Evolutionary conservation across 768 basidiomycete species (phyloP), one percentile per base, ranked within the genome.

Genomic region (Rhizopogon salebrosus): DNA sequence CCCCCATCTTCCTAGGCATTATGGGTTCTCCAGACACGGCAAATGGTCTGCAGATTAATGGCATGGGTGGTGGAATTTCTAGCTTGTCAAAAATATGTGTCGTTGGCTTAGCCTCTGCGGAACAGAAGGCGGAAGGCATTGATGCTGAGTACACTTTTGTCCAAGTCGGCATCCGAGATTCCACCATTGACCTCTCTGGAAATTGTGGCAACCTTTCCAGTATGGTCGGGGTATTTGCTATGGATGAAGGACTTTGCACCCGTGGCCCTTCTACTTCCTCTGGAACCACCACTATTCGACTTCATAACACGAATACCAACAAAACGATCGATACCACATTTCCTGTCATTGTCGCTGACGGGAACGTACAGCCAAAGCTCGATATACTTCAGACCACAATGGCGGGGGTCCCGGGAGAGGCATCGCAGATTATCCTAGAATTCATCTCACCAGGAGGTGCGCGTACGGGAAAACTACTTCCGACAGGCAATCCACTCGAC

Each of bases 11-110:
- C 57, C 75, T 84, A 8, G 79, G 83, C 0, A 77, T 88, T 13
- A 89, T 90, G 87, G 89, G 88, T n/a, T 89, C 87, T 3, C 89
- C 89, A 0, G 89, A 92, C 60, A 74, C 82, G 2, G 71, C 77
- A 51, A 70, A 87, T 58, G 80, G 79, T 1, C 72, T 86, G 14
- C 89, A 92, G 66, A 72, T 90, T 13, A 83, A 92, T 57, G 89
- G 89, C 10, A 87, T 90, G 85, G 89, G 89, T 8, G 87, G 89
- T 6, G 89, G 89, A 3, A 70, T 87, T 8, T 85, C 84, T 14
- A 87, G 84, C 52, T 74, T 88, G 6, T 87, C 85, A 34, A 92
- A 92, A 62, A 79, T 89, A 14, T 81, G 80, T 58, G 78, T 91
- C 41, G 81, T 90, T 3, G 79, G 76, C 6, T 52, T 72, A 40